Evolutionary conservation across 306 rosid genomes (phyloP).

Genomic region (Dalbergia oliveri): DNA sequence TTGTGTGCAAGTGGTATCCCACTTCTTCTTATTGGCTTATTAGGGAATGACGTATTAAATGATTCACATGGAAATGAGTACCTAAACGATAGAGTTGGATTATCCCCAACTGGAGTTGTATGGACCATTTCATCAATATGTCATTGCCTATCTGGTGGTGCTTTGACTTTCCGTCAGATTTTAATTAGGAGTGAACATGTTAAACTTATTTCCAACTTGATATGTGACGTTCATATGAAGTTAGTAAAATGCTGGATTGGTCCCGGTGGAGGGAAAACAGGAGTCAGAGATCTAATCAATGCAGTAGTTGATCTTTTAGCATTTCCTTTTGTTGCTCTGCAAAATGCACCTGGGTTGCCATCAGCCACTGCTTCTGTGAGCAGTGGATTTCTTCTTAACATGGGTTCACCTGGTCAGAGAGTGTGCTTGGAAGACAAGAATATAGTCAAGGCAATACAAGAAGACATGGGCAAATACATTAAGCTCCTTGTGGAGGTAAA

Average conservation of each 20-base stretch:
- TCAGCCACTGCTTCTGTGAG: conserved; percentile 87
- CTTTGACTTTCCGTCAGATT: conserved; percentile 78
- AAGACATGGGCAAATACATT: conserved; percentile 83
- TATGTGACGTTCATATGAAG: conserved; percentile 78
- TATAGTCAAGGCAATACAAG: conserved; percentile 84
- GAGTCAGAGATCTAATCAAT: conserved; percentile 73
- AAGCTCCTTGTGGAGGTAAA: conserved; percentile 82
- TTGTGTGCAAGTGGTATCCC: conserved; percentile 86
- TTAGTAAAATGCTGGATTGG: conserved; percentile 81
- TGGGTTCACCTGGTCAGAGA: conserved; percentile 85
- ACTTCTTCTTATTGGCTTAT: conserved; percentile 71
- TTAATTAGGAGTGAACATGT: conserved; percentile 74
- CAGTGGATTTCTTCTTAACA: conserved; percentile 86
- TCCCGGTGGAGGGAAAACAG: conserved; percentile 89
- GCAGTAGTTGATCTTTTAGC: conserved; percentile 83
- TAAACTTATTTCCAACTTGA: conserved; percentile 70
- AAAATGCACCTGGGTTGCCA: conserved; percentile 86
- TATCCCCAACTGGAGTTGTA: conserved; percentile 84
- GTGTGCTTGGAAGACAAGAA: conserved; percentile 83
- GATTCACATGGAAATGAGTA: conserved; percentile 58
- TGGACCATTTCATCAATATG: conserved; percentile 84
- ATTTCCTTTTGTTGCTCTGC: conserved; percentile 93
- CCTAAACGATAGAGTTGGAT: conserved; percentile 67
- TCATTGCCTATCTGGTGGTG: conserved; percentile 84
- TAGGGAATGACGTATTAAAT: conserved; percentile 57